These are phyloP conservation scores for Lactarius sanguifluus DNA, from an alignment of 768 basidiomycete genomes.

Conservation along the genomic window DNA sequence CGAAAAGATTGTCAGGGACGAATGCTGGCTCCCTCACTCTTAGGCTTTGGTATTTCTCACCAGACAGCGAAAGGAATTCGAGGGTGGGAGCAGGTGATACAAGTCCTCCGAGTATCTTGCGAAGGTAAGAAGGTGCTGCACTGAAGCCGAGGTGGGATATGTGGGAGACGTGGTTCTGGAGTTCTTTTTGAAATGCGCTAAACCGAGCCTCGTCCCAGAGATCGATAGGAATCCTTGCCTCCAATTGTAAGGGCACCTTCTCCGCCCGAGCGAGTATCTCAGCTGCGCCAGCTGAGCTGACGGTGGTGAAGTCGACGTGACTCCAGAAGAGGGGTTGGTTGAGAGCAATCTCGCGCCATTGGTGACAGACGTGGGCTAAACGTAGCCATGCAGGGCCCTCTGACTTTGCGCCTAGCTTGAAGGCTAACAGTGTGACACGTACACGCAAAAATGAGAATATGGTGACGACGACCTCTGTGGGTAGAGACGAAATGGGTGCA, in stretches of 20 bases:
- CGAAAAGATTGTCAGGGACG: background rate
- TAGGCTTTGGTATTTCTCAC: background rate
- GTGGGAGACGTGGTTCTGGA: slow-evolving; percentile 13
- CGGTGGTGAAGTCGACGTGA: slow-evolving; percentile 9
- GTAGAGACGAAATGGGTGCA: slow-evolving; percentile 19
- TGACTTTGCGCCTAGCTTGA: no score
- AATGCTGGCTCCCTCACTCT: no score
- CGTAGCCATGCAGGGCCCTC: slow-evolving; percentile 10
- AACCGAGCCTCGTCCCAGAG: background rate
- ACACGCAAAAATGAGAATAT: slow-evolving; percentile 16
- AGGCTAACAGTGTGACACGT: background rate
- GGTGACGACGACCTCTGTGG: slow-evolving; percentile 5
- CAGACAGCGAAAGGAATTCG: background rate
- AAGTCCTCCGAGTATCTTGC: background rate
- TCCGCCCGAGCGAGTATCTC: slow-evolving; percentile 18
- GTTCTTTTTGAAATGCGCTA: background rate
- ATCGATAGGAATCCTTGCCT: background rate
- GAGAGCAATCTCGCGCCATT: slow-evolving; percentile 26
- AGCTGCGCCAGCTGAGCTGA: background rate
- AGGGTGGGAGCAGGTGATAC: background rate
- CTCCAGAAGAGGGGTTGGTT: slow-evolving; percentile 18
- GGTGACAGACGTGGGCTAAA: slow-evolving; percentile 22
- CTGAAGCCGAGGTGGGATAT: background rate
- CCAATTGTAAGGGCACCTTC: slow-evolving; percentile 7
- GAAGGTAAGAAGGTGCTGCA: background rate